A percentile compares a stretch with the other conserved stretches of the same genome.
phyloP scores from a whole-genome alignment of 108 stramenopile species.

The Cylindrotheca fusiformis region DNA sequence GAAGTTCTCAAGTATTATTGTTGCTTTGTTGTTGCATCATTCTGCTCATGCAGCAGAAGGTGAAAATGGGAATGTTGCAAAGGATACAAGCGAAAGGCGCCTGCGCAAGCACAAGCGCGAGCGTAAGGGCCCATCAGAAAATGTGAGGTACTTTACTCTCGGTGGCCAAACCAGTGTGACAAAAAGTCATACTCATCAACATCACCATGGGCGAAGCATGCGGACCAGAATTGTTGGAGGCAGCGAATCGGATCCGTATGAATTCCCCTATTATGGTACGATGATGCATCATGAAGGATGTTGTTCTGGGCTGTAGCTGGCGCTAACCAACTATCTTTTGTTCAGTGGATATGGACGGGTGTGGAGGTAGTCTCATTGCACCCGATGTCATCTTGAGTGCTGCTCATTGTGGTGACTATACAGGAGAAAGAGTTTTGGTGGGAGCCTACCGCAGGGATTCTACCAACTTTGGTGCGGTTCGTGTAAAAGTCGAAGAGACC shows the following conservation, averaged over 20 bases:
- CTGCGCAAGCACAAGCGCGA: too few relatives aligned
- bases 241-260: constrained; percentile 17
- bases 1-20: too few relatives aligned
- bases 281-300: not conserved
- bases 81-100: too few relatives aligned
- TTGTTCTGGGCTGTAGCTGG: not conserved
- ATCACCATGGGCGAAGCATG: not conserved
- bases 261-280: constrained; percentile 27
- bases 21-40: too few relatives aligned
- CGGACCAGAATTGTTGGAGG: constrained; percentile 32
- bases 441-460: constrained; percentile 1
- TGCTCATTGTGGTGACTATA: constrained; percentile 28
- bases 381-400: constrained; percentile 18
- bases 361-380: constrained; percentile 14
- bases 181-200: not conserved
- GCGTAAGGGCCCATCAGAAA: too few relatives aligned
- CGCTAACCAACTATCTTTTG: not conserved
- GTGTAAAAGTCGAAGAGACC: constrained; percentile 13
- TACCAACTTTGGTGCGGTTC: not conserved
- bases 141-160: not conserved
- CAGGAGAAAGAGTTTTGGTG: constrained; percentile 2
- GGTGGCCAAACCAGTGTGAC: not conserved
- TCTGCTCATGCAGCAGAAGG: too few relatives aligned
- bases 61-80: too few relatives aligned
- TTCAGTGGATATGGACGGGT: constrained; percentile 15